Evolutionary conservation across 2,329 filamentous ascomycete species (phyloP).

Genomic region (Ustilaginoidea virens): DNA sequence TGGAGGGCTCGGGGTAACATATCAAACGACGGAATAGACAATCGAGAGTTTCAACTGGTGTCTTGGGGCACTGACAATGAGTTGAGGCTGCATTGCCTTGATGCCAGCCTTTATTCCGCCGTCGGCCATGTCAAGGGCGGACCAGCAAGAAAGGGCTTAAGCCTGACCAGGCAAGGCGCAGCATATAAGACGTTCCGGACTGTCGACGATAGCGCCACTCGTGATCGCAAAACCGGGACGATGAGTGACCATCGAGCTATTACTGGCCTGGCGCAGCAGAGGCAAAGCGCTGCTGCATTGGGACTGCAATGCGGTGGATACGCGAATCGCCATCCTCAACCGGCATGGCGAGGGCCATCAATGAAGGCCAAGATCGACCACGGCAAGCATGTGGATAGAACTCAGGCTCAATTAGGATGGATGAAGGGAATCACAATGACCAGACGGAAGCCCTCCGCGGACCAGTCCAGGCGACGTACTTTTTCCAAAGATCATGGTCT

Average conservation of each 20-base stretch:
- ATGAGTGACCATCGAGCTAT: constrained; percentile 44
- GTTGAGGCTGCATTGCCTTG: constrained; percentile 61
- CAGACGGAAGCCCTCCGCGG: constrained; percentile 31
- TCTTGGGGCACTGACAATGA: constrained; percentile 85
- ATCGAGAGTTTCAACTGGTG: constrained; percentile 82
- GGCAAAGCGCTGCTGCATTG: constrained; percentile 27
- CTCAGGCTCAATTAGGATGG: constrained; percentile 47
- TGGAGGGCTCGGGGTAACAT: constrained; percentile 66
- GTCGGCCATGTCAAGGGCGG: constrained; percentile 62
- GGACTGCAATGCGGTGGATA: constrained; percentile 23
- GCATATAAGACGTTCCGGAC: constrained; percentile 75
- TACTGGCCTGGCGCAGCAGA: constrained; percentile 24
- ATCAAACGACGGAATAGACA: constrained; percentile 53
- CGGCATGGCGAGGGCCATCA: constrained; percentile 38
- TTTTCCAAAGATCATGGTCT: constrained; percentile 37
- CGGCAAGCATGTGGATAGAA: constrained; percentile 27
- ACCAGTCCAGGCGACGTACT: constrained; percentile 26
- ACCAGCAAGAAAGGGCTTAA: constrained; percentile 46
- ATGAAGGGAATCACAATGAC: constrained; percentile 55
- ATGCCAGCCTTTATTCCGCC: constrained; percentile 44
- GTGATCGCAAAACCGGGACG: constrained; percentile 42
- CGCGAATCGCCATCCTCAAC: constrained; percentile 14
- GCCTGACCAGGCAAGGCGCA: constrained; percentile 69
- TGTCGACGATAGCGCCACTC: constrained; percentile 40
- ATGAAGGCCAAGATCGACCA: constrained; percentile 39